Evolutionary conservation across 2,329 filamentous ascomycete genomes (phyloP).

Genomic region (Pestalotiopsis sp.): DNA sequence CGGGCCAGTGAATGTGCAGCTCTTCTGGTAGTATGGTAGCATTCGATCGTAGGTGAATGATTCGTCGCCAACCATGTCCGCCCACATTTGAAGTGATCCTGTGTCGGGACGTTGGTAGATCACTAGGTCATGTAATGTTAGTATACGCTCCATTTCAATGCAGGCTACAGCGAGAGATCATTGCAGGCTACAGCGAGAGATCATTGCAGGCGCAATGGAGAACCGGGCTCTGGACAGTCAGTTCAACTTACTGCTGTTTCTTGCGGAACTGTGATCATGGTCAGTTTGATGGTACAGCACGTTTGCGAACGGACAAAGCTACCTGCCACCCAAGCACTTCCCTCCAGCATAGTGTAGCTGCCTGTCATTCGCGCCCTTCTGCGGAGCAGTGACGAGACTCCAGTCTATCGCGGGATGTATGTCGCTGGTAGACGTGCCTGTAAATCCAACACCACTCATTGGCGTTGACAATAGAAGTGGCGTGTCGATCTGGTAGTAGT

Average conservation of each 20-base stretch:
- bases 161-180: slow-evolving; percentile 7
- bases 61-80: slow-evolving; percentile 24
- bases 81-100: slow-evolving; percentile 26
- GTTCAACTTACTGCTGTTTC: background rate
- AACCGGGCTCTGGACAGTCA: background rate
- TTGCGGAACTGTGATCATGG: background rate
- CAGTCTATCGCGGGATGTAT: slow-evolving; percentile 22
- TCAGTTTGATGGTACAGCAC: slow-evolving; percentile 30
- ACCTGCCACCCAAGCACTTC: slow-evolving; percentile 31
- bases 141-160: background rate
- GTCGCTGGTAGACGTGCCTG: slow-evolving; percentile 15
- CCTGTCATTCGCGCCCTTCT: slow-evolving; percentile 14
- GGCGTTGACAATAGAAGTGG: slow-evolving; percentile 19
- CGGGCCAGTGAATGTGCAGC: slow-evolving; percentile 25
- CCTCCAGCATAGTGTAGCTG: slow-evolving; percentile 30
- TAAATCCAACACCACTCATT: slow-evolving; percentile 21
- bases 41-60: slow-evolving; percentile 26
- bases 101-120: slow-evolving; percentile 1
- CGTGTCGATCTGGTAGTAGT: slow-evolving; percentile 15
- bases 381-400: slow-evolving; percentile 26
- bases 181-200: slow-evolving; percentile 8
- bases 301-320: slow-evolving; percentile 25
- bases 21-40: slow-evolving; percentile 28
- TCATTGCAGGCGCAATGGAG: too few species aligned
- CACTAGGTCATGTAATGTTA: background rate